phyloP scores from a whole-genome alignment of 441 rosid genomes.

The Gossypium davidsonii region DNA sequence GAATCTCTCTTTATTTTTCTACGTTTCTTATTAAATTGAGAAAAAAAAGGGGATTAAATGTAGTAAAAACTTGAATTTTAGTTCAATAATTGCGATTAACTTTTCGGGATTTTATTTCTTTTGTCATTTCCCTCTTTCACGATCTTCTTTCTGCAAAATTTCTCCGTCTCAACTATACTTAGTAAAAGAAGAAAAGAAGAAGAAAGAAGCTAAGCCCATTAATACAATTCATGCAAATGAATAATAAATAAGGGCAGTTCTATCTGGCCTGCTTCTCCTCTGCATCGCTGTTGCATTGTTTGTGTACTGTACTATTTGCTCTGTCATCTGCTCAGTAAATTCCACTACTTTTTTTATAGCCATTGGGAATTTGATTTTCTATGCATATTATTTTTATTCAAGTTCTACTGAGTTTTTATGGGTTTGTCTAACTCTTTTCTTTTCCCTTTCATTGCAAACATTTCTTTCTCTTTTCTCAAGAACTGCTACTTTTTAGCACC shows the following conservation, averaged over 20 bases:
- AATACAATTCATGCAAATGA: neutral
- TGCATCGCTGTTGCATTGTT: conserved; percentile 5
- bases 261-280: neutral
- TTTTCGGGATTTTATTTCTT: conserved; percentile 20
- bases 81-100: conserved; percentile 18
- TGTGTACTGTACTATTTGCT: conserved; percentile 19
- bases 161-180: conserved; percentile 17
- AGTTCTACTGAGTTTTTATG: neutral
- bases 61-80: neutral
- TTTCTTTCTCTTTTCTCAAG: conserved; percentile 8
- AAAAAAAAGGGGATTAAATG: neutral
- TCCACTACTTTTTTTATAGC: neutral
- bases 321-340: conserved; percentile 24
- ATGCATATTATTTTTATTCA: neutral
- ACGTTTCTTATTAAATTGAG: neutral
- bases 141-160: conserved; percentile 28
- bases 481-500: neutral
- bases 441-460: neutral
- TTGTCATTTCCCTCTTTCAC: conserved; percentile 32
- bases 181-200: neutral
- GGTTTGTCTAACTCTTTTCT: neutral
- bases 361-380: neutral
- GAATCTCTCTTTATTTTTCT: neutral
- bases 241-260: neutral
- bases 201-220: neutral